Evolutionary conservation across 139 green algal species (phyloP), one percentile per base, ranked within the genome.

Genomic region (Bryopsis sp.): DNA sequence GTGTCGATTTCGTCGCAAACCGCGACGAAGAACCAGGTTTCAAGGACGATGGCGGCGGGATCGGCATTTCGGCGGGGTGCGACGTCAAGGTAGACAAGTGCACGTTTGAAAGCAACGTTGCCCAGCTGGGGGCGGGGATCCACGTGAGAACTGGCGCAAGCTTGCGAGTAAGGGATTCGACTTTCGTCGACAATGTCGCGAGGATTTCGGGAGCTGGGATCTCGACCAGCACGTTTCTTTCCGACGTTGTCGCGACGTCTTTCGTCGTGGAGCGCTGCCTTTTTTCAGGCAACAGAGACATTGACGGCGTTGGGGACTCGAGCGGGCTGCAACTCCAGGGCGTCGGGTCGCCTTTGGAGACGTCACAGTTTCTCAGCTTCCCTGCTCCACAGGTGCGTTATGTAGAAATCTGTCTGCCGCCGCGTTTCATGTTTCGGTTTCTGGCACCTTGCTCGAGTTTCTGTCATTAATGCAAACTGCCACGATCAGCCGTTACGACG

Each of bases 331-430:
- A 11, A 33, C 58, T 65, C 4, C 28, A 31, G 28, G 26, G 43
- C 43, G n/a, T n/a, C n/a, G 58, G 58, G 43, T 7, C 58, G 39
- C 58, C 58, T n/a, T 26, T 65, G 15, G 58, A 65, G 28, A 65
- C 58, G n/a, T 65, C 58, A 22, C 7, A 65, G 24, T 65, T 65
- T 22, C 31, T 65, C 15, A 32, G 32, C 6, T 65, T 65, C 43
- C 58, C 58, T 46, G 8, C 58, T 24, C 58, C 58, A 46, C 28
- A 39, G 24, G 15, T 39, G 58, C n/a, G n/a, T n/a, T n/a, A n/a
- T n/a, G n/a, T n/a, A n/a, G n/a, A n/a, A n/a, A n/a, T n/a, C n/a
- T n/a, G n/a, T n/a, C n/a, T n/a, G n/a, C n/a, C n/a, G n/a, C n/a
- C n/a, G n/a, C n/a, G n/a, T n/a, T n/a, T n/a, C n/a, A n/a, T n/a